Evolutionary conservation across 805 yeast genomes (phyloP).

Genomic region (Starmerella kuoi): DNA sequence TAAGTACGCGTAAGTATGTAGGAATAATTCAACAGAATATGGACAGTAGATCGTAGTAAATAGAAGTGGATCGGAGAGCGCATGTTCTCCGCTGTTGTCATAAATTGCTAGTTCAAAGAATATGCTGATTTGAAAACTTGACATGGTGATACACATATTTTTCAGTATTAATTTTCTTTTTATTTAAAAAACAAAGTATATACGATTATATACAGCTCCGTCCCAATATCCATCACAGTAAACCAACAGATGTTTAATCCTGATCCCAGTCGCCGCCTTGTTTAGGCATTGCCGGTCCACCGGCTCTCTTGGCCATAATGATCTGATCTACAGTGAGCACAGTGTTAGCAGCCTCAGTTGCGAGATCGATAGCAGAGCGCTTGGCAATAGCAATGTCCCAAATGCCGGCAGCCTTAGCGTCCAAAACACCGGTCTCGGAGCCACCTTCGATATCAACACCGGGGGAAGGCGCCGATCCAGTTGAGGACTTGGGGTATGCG

Average conservation of each 20-base stretch:
- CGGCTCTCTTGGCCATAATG: constrained; percentile 97
- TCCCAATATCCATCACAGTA: no score
- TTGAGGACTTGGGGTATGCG: constrained; percentile 50
- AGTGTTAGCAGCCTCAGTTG: constrained; percentile 90
- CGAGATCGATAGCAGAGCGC: constrained; percentile 77
- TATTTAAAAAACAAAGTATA: no score
- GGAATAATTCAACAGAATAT: no score
- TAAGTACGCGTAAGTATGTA: no score
- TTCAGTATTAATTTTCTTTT: no score
- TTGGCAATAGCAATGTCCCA: constrained; percentile 72
- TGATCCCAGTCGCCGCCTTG: constrained; percentile 35
- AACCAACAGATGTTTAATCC: constrained; percentile 21
- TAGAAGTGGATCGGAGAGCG: no score
- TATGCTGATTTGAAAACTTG: no score
- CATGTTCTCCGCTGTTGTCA: no score
- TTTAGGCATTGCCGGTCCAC: constrained; percentile 86
- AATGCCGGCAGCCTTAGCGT: constrained; percentile 56
- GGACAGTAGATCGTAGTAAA: no score
- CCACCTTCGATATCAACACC: constrained; percentile 78
- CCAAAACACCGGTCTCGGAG: constrained; percentile 48
- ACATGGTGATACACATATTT: no score
- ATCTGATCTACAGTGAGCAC: constrained; percentile 89
- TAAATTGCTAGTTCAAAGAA: no score
- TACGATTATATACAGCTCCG: no score
- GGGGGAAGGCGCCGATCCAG: constrained; percentile 17